Percentiles rank a stretch among this genome's conserved stretches.
Conservation (phyloP, 1,139 yeast species). For the Maudiozyma humilis region DNA sequence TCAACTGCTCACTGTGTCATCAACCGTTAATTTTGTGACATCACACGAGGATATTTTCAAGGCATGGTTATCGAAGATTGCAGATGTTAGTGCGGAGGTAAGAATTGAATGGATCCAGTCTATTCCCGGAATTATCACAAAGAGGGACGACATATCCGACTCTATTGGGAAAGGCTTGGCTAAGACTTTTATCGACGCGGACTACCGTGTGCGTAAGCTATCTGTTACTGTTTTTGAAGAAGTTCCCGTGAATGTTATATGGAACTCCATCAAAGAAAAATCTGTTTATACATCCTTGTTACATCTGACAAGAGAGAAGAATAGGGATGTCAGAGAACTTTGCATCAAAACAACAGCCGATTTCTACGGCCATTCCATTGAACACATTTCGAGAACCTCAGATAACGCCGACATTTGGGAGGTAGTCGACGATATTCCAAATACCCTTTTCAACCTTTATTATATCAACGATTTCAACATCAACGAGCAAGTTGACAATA, state of each 20-base stretch:
- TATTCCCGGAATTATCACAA: conserved; percentile 39
- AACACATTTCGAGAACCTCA: conserved; percentile 16
- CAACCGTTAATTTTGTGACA: conserved; percentile 50
- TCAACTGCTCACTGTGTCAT: conserved; percentile 45
- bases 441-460: conserved; percentile 53
- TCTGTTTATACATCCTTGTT: conserved; percentile 47
- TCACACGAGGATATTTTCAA: conserved; percentile 56
- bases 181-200: conserved; percentile 66
- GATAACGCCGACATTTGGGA: conserved; percentile 33
- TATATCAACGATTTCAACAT: conserved; percentile 69
- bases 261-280: conserved; percentile 39
- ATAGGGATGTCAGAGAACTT: conserved; percentile 53
- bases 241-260: conserved; percentile 37
- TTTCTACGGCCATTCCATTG: conserved; percentile 37
- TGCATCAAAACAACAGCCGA: conserved; percentile 51
- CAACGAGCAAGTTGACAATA: conserved; percentile 58
- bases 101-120: conserved; percentile 65
- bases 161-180: conserved; percentile 54
- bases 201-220: conserved; percentile 60
- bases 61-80: conserved; percentile 66
- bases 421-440: conserved; percentile 54
- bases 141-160: conserved; percentile 40
- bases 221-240: conserved; percentile 46
- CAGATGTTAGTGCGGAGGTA: conserved; percentile 59
- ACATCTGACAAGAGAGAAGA: conserved; percentile 64